A percentile compares a stretch with the other conserved stretches of the same genome.
Conservation (phyloP, 2,329 filamentous ascomycete genomes). For the Botrytis tulipae region DNA sequence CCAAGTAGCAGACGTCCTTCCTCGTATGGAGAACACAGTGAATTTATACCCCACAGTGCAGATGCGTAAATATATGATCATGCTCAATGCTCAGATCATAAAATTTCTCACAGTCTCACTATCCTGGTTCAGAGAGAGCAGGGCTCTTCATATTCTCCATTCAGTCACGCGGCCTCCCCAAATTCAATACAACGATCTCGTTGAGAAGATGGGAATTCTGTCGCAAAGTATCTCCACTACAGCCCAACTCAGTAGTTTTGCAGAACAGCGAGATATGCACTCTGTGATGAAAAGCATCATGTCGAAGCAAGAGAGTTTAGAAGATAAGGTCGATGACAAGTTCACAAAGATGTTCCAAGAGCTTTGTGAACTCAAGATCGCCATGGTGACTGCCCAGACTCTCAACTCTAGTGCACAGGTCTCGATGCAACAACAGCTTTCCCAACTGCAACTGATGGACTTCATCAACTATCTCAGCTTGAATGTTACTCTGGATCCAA, state of each 20-base stretch:
- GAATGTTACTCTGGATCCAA: neutral
- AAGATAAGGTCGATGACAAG: neutral
- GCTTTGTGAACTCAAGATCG: neutral
- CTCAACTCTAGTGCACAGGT: neutral
- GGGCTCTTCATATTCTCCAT: neutral
- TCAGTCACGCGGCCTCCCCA: neutral
- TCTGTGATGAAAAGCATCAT: neutral
- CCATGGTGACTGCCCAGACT: neutral
- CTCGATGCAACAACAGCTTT: neutral
- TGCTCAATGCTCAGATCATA: neutral
- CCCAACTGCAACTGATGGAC: neutral
- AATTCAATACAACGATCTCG: neutral
- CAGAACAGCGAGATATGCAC: neutral
- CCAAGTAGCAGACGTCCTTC: neutral
- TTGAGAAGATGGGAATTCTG: neutral
- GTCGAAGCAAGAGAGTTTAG: neutral
- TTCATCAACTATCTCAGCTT: neutral
- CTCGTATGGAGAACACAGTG: neutral
- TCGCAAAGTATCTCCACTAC: neutral
- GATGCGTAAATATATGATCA: neutral
- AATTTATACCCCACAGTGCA: neutral
- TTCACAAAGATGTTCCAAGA: neutral
- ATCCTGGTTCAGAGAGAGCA: neutral
- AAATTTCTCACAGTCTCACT: neutral
- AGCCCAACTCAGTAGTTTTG: neutral